Percentiles rank a stretch among this genome's conserved stretches.
Conservation (phyloP, 2,329 filamentous ascomycete genomes). For the Exophiala dermatitidis region DNA sequence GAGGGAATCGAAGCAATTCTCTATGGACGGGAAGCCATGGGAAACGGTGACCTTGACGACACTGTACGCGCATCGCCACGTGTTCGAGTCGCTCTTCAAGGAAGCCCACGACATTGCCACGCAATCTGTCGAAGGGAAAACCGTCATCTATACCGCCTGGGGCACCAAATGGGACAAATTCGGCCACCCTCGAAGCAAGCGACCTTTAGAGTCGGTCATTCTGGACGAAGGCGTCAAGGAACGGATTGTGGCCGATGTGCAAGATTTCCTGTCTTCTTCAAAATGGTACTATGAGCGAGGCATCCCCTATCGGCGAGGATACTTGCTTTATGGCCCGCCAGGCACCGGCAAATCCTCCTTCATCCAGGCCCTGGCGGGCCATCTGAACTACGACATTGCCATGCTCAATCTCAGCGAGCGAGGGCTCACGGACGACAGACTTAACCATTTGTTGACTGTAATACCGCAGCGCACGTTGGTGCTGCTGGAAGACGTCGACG, state of each 20-base stretch:
- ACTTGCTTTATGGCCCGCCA: constrained; percentile 80
- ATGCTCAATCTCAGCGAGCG: constrained; percentile 87
- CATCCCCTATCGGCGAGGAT: constrained; percentile 84
- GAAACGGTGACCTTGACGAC: constrained; percentile 91
- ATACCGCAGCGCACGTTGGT: constrained; percentile 76
- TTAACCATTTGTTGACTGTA: constrained; percentile 79
- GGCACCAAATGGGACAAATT: constrained; percentile 79
- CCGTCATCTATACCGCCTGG: constrained; percentile 78
- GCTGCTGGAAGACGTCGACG: constrained; percentile 82
- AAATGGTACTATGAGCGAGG: constrained; percentile 93
- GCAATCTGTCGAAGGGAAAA: constrained; percentile 82
- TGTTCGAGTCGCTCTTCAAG: constrained; percentile 83
- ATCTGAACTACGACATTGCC: constrained; percentile 84
- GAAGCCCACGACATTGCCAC: constrained; percentile 78
- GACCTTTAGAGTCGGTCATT: constrained; percentile 81
- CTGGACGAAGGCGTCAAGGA: constrained; percentile 79
- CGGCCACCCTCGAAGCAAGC: constrained; percentile 75
- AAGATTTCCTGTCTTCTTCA: constrained; percentile 69
- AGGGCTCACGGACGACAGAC: constrained; percentile 79
- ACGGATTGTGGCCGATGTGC: constrained; percentile 68
- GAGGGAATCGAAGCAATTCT: constrained; percentile 54
- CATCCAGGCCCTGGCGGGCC: constrained; percentile 89
- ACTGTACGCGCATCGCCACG: constrained; percentile 76
- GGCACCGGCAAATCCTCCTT: constrained; percentile 94
- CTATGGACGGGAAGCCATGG: constrained; percentile 79